phyloP scores from a whole-genome alignment of 2,329 filamentous ascomycete species.

The Cucurbitaria berberidis region DNA sequence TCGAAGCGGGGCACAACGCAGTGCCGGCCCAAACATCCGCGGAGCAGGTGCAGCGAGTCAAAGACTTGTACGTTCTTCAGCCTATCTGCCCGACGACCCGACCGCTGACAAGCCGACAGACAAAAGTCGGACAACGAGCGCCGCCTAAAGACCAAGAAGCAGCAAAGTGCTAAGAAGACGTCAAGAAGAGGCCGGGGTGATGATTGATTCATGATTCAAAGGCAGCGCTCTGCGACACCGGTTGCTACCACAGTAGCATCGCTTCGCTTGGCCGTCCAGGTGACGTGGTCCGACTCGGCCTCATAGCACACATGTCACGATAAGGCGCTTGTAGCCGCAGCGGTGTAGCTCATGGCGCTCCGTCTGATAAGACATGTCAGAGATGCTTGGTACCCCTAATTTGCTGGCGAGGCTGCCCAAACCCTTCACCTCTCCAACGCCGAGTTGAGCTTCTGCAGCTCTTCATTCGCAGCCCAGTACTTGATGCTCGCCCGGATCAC shows the following conservation, averaged over 20 bases:
- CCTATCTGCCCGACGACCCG: constrained; percentile 15
- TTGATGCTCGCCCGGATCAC: constrained; percentile 36
- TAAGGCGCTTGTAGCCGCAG: constrained; percentile 21
- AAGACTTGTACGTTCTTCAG: constrained; percentile 57
- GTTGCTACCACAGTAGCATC: constrained; percentile 9
- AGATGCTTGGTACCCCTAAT: constrained; percentile 23
- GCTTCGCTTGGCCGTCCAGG: constrained; percentile 10
- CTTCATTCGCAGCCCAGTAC: constrained; percentile 37
- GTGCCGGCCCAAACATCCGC: constrained; percentile 67
- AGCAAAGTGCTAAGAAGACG: constrained; percentile 67
- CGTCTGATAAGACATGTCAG: constrained; percentile 20
- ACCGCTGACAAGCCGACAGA: constrained; percentile 45
- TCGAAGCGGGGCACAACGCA: constrained; percentile 56
- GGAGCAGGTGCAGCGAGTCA: constrained; percentile 62
- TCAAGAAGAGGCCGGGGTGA: constrained; percentile 53
- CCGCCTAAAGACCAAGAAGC: constrained; percentile 64
- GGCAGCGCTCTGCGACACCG: constrained; percentile 22
- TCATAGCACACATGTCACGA: constrained; percentile 18
- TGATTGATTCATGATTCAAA: constrained; percentile 38
- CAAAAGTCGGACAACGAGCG: constrained; percentile 65
- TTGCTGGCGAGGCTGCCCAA: constrained; percentile 11
- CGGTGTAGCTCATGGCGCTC: constrained; percentile 26
- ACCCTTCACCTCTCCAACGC: constrained; percentile 29
- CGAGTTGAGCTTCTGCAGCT: constrained; percentile 32
- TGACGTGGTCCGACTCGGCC: constrained; percentile 26